Conservation (phyloP, 495 filamentous ascomycete species). For the Extremus antarcticus region DNA sequence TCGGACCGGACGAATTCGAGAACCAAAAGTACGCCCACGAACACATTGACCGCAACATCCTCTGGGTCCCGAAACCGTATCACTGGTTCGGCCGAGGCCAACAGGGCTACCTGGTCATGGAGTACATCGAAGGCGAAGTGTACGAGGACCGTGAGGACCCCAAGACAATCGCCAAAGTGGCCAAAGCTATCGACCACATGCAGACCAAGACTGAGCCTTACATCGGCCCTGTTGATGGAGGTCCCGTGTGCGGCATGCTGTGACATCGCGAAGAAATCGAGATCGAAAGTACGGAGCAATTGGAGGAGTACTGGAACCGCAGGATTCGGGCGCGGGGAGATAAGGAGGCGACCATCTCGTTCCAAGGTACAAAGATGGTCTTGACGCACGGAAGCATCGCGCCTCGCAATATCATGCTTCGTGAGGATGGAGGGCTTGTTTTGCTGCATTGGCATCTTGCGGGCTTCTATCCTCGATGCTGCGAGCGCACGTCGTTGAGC, state of each 20-base stretch:
- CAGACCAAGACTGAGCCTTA: neutral
- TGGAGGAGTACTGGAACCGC: neutral
- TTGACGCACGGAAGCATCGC: neutral
- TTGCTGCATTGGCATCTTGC: neutral
- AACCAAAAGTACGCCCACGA: neutral
- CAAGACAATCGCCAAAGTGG: neutral
- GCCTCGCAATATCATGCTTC: neutral
- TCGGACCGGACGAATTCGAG: neutral
- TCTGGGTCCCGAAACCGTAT: neutral
- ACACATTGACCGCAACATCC: neutral
- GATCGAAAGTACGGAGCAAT: neutral
- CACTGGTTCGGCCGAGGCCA: neutral
- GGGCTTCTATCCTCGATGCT: neutral
- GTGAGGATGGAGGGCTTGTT: neutral
- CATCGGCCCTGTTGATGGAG: neutral
- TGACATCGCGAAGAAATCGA: neutral
- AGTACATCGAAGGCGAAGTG: neutral
- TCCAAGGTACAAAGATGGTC: neutral
- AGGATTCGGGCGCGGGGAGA: neutral
- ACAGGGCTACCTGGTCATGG: neutral
- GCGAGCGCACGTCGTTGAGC: neutral
- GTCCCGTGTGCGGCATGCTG: neutral
- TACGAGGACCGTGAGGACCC: neutral
- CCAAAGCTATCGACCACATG: neutral
- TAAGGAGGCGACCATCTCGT: neutral